Base-by-base conservation (phyloP, 78 protist species). In the Monosiga brevicollis region DNA sequence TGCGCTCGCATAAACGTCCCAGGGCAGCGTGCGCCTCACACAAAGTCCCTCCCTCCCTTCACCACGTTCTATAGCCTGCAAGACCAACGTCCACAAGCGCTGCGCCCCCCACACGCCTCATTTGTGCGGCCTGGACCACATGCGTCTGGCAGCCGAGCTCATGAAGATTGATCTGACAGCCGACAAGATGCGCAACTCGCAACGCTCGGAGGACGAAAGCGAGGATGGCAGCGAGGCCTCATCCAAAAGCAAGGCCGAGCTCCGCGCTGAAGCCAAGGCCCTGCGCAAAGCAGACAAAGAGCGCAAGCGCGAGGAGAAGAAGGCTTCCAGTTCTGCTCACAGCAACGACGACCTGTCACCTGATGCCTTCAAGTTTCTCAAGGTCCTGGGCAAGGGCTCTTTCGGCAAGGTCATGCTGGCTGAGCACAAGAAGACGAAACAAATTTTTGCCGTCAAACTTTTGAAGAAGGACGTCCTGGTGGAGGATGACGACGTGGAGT, bases 341-440 rank as follows among this genome's bases (percentile, higher is more conserved):
- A 32, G 24, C 75, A 22, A 2, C 75, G 9, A 71, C 75, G 24
- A 9, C 75, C 35, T 71, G 36, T 9, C 35, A 2, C 34, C 75
- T 2, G 38, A 32, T 71, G 91, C 80, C 86, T 91, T 84, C 38
- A 73, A 83, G 34, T 43, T 91, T 35, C 81, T 91, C 43, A 54
- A 83, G 54, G 94, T 89, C 24, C 49, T 89, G 9, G 91, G 91
- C n/a, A 1, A 38, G 35, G 91, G 91, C 38, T 29, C 79, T 32
- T 89, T 89, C 83, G 91, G 91, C 38, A 85, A 70, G 78, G 85
- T 82, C 55, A 73, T 79, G 73, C 83, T 79, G 2, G 83, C 80
- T 20, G 38, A 29, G 38, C 35, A 37, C 35, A 40, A 42, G 55
- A 42, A 42, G 42, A 42, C 29, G n/a, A 42, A 77, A 6, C 39